Conservation (phyloP, 805 yeast genomes). For the Saturnispora hagleri region DNA sequence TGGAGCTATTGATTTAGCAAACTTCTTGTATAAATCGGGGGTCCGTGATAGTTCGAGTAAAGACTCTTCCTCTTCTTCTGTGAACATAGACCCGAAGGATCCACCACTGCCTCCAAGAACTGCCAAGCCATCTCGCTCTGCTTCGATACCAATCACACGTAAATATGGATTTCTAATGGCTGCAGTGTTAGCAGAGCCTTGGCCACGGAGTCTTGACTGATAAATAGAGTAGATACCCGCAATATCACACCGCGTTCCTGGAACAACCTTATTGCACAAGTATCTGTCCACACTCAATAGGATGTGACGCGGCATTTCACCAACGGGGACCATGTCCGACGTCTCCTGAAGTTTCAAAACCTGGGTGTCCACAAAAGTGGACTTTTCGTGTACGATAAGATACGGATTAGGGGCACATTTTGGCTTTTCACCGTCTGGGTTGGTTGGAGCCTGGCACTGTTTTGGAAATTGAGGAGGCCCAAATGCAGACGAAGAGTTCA, state of each 20-base stretch:
- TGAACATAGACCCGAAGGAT: constrained; percentile 42
- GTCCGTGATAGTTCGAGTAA: constrained; percentile 70
- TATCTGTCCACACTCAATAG: constrained; percentile 81
- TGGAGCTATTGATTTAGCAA: constrained; percentile 87
- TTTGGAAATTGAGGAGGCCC: constrained; percentile 63
- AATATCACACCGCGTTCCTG: constrained; percentile 89
- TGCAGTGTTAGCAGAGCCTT: constrained; percentile 46
- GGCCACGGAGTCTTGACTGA: constrained; percentile 55
- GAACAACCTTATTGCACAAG: constrained; percentile 81
- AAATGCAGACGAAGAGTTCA: constrained; percentile 57
- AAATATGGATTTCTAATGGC: constrained; percentile 92
- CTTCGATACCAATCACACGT: constrained; percentile 75
- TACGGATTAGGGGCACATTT: constrained; percentile 90
- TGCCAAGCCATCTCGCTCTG: constrained; percentile 49
- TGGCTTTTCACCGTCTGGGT: constrained; percentile 38
- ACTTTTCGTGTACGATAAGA: constrained; percentile 85
- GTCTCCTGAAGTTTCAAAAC: constrained; percentile 87
- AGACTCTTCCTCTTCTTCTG: constrained; percentile 92
- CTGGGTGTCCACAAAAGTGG: constrained; percentile 92
- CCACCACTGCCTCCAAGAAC: constrained; percentile 31
- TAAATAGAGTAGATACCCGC: constrained; percentile 90
- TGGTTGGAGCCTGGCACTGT: constrained; percentile 50
- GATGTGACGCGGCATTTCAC: constrained; percentile 96
- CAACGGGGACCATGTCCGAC: constrained; percentile 98
- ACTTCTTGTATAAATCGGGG: constrained; percentile 79